Base-by-base conservation (phyloP, 2,329 filamentous ascomycete species). In the Trichophyton mentagrophytes region DNA sequence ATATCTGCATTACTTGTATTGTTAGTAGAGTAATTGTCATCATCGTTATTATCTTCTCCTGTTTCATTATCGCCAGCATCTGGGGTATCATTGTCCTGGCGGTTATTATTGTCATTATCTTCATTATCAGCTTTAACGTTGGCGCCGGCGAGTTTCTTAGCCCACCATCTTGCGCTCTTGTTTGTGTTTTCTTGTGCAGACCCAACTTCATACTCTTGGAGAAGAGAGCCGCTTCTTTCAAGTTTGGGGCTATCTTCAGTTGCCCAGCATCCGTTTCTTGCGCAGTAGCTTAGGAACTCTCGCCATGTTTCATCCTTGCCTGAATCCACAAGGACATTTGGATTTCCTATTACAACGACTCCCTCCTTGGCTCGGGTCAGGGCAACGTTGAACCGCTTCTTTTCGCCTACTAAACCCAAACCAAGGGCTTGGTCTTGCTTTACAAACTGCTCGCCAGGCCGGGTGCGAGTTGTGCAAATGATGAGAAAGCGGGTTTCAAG, bases 311-410 rank as follows among this genome's bases (percentile, higher is more conserved):
- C 64, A 64, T 78, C 75, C 27, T 62, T 63, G 13, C 62, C 63
- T 7, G 59, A 60, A n/a, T 63, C 60, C 9, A 64, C 66, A 55
- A 78, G 63, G 7, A 77, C 67, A 51, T 68, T 66, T 4, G 73
- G 72, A 61, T 71, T 74, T 0, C 76, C 76, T 56, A 78, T 68
- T 3, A 77, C 73, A 15, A 78, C 61, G 6, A 78, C 65, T 1
- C 67, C 76, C 64, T 77, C 70, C 63, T 72, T 76, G 1, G 76
- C 74, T 51, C 76, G 64, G 4, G 76, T 78, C n/a, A 78, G 63
- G 2, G 75, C 75, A 51, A 78, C 74, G 64, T 77, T 77, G 65
- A 77, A 74, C 55, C 71, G 72, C 59, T 72, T 67, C n/a, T 65
- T 67, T 64, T 74, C 69, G 30, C 69, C 64, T 4, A 78, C 65